Evolutionary conservation across 192 early-diverging fungal species (phyloP), one percentile per base, ranked within the genome.

Genomic region (Entomortierella lignicola): DNA sequence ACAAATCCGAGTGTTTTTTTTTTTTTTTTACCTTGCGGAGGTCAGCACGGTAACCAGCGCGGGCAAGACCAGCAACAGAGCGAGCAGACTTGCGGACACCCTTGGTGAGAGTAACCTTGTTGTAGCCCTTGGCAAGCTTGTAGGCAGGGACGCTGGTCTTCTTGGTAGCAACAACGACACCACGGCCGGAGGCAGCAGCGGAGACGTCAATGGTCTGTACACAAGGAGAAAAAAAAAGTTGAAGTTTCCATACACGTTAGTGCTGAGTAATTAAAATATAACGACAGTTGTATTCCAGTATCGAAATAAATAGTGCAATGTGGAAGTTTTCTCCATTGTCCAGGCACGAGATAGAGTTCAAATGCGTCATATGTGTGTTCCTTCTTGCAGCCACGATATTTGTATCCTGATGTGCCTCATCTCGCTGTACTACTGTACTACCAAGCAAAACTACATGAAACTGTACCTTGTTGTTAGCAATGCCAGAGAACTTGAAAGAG

Each of bases 401-500:
- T 37, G 10, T 37, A 4, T 37, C 34, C 34, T 37, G 34, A 37
- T 10, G 10, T 37, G 10, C 5, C 10, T 10, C 34, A 37, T 37
- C 4, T 37, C n/a, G n/a, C n/a, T 47, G 17, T 47, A 47, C 5
- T 4, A 20, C 44, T 20, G 44, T 42, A 20, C 15, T 12, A 47
- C 5, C 41, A 23, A 12, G 25, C 50, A 51, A 51, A 8, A 6
- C 53, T 13, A 18, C 6, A 27, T 15, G 53, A 55, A 31, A 29
- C 13, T 18, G 48, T 81, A 90, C 90, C 92, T 93, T 92, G 60
- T 83, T 83, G 89, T 91, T 89, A 66, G 92, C 92, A 75, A 95
- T 50, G 63, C 91, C 92, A 80, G 92, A 91, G 89, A 85, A 91
- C 89, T 95, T 94, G 87, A 85, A 91, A 53, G 92, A 86, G 89